Base-by-base conservation (phyloP, 257 asterid species). In the Salvia miltiorrhiza region DNA sequence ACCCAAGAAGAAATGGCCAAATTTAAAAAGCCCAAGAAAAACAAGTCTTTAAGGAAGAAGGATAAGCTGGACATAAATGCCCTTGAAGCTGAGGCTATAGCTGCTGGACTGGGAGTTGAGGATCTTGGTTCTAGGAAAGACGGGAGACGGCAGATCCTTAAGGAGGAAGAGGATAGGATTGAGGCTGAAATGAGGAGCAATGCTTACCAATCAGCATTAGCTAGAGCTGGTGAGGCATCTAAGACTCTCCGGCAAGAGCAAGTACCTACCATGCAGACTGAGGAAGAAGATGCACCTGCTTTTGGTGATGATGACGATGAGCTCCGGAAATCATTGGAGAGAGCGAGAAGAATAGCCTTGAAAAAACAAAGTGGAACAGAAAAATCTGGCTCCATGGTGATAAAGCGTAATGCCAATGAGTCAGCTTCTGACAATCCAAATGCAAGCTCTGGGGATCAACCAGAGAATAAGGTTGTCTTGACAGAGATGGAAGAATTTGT, bases 401-500 rank as follows among this genome's bases (percentile, higher is more conserved):
- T 91, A 69, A 81, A 85, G 26, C 80, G 92, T 56, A 59, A 65
- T 64, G 74, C 84, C 56, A 75, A 64, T 58, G 82, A 73, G 56
- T 71, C 84, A 56, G 60, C 75, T 28, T 30, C 60, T 5, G 90
- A 81, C 8, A 80, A 79, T 73, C 78, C 80, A 57, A 83, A 64
- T 75, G 11, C 77, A 33, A 79, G 52, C 55, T 50, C 84, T 61
- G 89, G 83, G 57, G 97, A 89, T 52, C 80, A 84, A 70, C 86
- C 80, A 49, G 97, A 87, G 78, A 85, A 81, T 79, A 91, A 86
- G 83, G 86, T 94, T 64, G 92, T 87, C 84, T 91, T 94, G 78
- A 82, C 99, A 1, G 97, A 94, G 86, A 89, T 94, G 97, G 99
- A 94, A 78, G 98, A 88, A 80, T 92, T 92, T 84, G 96, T 94